Evolutionary conservation across 495 filamentous ascomycete genomes (phyloP), one percentile per base, ranked within the genome.

Genomic region (Penicillium egyptiacum): DNA sequence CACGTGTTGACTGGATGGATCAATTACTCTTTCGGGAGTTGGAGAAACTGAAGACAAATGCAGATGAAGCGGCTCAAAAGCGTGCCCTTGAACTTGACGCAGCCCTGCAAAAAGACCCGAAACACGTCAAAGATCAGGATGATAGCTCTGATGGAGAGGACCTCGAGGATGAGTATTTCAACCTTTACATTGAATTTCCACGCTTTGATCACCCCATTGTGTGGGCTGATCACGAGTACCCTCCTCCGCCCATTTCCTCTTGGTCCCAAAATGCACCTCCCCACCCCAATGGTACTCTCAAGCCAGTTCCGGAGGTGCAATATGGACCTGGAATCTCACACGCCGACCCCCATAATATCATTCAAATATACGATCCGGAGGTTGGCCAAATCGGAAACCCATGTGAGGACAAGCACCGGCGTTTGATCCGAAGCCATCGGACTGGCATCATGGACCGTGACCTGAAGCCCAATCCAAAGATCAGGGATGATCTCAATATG

Each of bases 141-240:
- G 70, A 75, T 39, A 59, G 50, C 28, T 68, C 71, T 9, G 73
- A 79, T 9, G 71, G 76, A 11, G 75, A 81, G 30, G 68, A 72
- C 6, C 53, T 70, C 1, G 73, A 83, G 33, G 78, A 84, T 35
- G 81, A 82, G 45, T 80, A 79, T 55, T 95, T 91, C 63, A 80
- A 80, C 40, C 80, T 99, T 23, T 89, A 92, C 60, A 82, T 99
- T 53, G 95, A 98, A 54, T 85, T 99, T 52, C 94, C 92, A 8
- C 86, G 91, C 12, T 99, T 96, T 63, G 93, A 99, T 69, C 96
- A 96, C 65, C 91, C 95, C 3, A 85, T 99, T 37, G 91, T 97
- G 33, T 99, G 94, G 78, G 87, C 89, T 5, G 94, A 99, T 72
- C 85, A 93, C 56, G 89, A 96, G 70, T 99, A 99, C 64, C 81